These are phyloP conservation scores for Syzygium grande DNA, from an alignment of 345 rosid genomes.

Conservation along the genomic window DNA sequence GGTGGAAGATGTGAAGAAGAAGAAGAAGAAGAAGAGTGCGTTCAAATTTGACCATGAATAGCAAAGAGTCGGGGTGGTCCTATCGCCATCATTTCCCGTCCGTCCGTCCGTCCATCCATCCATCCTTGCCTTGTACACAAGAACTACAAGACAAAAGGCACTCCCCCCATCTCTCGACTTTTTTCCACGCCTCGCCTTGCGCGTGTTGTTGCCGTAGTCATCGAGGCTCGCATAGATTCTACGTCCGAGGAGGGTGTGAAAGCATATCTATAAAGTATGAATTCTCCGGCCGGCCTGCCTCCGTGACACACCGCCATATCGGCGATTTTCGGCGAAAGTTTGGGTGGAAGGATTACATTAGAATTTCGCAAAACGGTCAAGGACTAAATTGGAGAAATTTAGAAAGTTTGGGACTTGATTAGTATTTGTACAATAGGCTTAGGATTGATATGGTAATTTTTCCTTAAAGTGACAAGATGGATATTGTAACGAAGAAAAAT, in stretches of 20 bases:
- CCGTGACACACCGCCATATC: fast-evolving
- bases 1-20: not conserved
- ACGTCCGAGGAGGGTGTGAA: not conserved
- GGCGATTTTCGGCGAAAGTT: fast-evolving
- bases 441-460: fast-evolving
- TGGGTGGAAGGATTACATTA: fast-evolving
- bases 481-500: not conserved
- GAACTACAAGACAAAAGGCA: not conserved
- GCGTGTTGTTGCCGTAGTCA: not conserved
- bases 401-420: fast-evolving
- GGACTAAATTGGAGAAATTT: not conserved
- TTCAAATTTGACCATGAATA: not conserved
- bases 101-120: not conserved
- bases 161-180: too few relatives aligned
- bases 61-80: not conserved
- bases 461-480: fast-evolving
- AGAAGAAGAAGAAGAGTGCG: not conserved
- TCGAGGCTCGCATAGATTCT: not conserved
- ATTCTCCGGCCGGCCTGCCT: not conserved
- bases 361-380: fast-evolving
- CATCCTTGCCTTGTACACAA: not conserved
- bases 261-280: not conserved
- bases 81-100: not conserved
- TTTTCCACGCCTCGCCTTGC: not conserved
- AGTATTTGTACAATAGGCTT: fast-evolving